These are phyloP conservation scores for Coemansia sp. DNA, from an alignment of 192 early-diverging fungal species.

Conservation along the genomic window DNA sequence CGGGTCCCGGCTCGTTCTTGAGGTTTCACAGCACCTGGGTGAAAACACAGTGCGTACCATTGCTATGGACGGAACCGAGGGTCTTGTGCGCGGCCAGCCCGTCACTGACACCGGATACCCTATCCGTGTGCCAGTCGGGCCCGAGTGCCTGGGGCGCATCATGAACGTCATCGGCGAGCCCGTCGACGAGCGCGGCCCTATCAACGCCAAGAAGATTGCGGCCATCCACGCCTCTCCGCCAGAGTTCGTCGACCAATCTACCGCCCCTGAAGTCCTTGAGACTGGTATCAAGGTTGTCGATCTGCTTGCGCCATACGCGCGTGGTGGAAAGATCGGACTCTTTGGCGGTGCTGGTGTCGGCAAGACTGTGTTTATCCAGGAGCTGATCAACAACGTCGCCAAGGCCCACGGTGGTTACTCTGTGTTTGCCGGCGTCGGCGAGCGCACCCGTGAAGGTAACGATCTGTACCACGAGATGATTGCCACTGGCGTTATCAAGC, in stretches of 20 bases:
- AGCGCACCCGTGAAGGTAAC: conserved; percentile 99
- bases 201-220: conserved; percentile 80
- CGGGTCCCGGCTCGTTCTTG: conserved; percentile 84
- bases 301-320: conserved; percentile 93
- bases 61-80: conserved; percentile 99
- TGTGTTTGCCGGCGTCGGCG: conserved; percentile 97
- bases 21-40: conserved; percentile 96
- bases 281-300: conserved; percentile 99
- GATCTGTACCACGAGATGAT: conserved; percentile 99
- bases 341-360: conserved; percentile 99
- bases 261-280: conserved; percentile 90
- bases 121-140: conserved; percentile 90
- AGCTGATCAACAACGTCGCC: conserved; percentile 99
- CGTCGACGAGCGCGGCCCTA: conserved; percentile 96
- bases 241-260: conserved; percentile 93
- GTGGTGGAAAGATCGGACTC: conserved; percentile 98
- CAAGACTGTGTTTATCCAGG: conserved; percentile 99
- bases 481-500: conserved; percentile 92
- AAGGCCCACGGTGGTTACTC: conserved; percentile 99
- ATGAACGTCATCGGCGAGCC: conserved; percentile 99
- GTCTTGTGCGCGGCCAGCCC: conserved; percentile 93
- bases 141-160: conserved; percentile 95
- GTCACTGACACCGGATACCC: conserved; percentile 92
- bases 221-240: conserved; percentile 93
- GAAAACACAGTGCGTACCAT: conserved; percentile 98